phyloP scores from a whole-genome alignment of 345 rosid species.

The Ceriops tagal region DNA sequence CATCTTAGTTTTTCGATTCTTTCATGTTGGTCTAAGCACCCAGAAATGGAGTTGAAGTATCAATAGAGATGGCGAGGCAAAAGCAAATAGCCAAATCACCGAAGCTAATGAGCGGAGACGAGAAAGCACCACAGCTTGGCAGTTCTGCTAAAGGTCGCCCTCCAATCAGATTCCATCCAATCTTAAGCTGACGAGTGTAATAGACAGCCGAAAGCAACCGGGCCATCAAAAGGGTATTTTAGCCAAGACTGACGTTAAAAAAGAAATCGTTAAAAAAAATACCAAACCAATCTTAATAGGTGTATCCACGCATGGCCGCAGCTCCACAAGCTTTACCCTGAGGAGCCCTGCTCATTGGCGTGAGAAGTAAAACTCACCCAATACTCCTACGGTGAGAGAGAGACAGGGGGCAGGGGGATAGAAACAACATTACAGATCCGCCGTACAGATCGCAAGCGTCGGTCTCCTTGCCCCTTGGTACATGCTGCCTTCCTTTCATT shows the following conservation, averaged over 20 bases:
- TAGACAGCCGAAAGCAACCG: constrained; percentile 30
- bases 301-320: constrained; percentile 79
- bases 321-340: constrained; percentile 54
- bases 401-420: background rate
- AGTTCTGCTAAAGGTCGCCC: background rate
- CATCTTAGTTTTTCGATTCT: no score
- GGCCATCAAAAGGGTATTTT: background rate
- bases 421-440: constrained; percentile 64
- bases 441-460: constrained; percentile 52
- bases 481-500: constrained; percentile 49
- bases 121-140: constrained; percentile 9
- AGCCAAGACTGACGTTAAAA: background rate
- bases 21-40: no score
- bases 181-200: constrained; percentile 32
- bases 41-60: no score
- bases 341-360: constrained; percentile 35
- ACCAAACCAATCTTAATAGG: constrained; percentile 48
- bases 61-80: background rate
- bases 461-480: constrained; percentile 28
- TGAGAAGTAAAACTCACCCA: background rate
- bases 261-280: background rate
- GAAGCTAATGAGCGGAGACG: background rate
- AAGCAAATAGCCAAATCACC: constrained; percentile 11
- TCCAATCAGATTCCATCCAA: constrained; percentile 34
- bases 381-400: background rate